Evolutionary conservation across 1,284 basidiomycete species (phyloP).

Genomic region (Sutorius eximius): DNA sequence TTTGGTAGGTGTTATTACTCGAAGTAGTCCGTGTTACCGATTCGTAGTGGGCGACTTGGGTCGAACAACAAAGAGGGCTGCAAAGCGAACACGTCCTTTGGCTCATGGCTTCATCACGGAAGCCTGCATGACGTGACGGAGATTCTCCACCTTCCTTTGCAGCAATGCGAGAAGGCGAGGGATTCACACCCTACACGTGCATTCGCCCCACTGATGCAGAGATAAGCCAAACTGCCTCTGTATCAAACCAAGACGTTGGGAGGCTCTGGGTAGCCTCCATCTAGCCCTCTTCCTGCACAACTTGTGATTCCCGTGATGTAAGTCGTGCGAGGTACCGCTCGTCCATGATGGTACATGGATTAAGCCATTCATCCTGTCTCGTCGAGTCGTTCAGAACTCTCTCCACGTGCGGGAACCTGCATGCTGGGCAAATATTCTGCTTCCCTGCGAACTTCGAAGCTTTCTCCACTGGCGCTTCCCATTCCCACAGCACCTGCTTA

Average conservation of each 20-base stretch:
- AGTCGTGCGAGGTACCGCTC: background rate
- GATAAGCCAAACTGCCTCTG: constrained; percentile 8
- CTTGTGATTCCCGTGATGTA: background rate
- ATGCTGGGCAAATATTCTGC: background rate
- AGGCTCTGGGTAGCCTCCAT: background rate
- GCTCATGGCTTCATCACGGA: constrained; percentile 20
- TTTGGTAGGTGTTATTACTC: background rate
- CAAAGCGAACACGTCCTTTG: constrained; percentile 17
- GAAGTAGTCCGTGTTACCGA: too few relatives aligned
- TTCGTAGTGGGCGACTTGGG: background rate
- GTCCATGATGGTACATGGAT: background rate
- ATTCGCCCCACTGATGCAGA: constrained; percentile 1
- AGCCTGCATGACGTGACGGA: constrained; percentile 16
- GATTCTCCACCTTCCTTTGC: constrained; percentile 32
- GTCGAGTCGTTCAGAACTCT: background rate
- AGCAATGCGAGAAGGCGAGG: constrained; percentile 20
- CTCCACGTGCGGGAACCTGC: background rate
- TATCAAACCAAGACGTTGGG: constrained; percentile 3
- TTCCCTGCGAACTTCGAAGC: constrained; percentile 1
- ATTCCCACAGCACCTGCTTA: background rate
- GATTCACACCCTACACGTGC: constrained; percentile 25
- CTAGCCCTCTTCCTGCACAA: too few relatives aligned
- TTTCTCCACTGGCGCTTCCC: background rate
- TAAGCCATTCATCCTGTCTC: background rate
- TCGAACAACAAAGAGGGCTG: background rate